Evolutionary conservation across 306 rosid species (phyloP).

Genomic region (Medicago ruthenica): DNA sequence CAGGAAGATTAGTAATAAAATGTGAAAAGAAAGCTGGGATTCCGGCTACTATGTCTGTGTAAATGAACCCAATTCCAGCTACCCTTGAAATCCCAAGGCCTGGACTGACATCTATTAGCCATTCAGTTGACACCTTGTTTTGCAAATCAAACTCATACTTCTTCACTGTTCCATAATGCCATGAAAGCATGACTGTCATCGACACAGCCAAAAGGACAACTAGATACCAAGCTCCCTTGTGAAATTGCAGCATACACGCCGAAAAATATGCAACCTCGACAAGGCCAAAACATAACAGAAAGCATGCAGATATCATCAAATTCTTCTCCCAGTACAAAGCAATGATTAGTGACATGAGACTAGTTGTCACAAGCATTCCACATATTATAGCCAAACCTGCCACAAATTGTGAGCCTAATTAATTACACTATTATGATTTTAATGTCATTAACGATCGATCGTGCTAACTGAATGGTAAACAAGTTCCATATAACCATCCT

Average conservation of each 20-base stretch:
- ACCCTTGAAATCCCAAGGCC: conserved; percentile 78
- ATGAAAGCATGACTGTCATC: conserved; percentile 72
- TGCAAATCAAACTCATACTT: conserved; percentile 75
- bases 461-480: neutral
- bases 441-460: neutral
- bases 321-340: conserved; percentile 82
- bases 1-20: conserved; percentile 81
- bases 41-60: conserved; percentile 74
- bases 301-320: conserved; percentile 53
- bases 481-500: neutral
- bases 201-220: conserved; percentile 59
- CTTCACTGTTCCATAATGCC: conserved; percentile 87
- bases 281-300: conserved; percentile 62
- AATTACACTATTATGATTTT: neutral
- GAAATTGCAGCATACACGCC: conserved; percentile 71
- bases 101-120: conserved; percentile 69
- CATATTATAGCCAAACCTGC: conserved; percentile 73
- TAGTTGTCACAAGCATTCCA: conserved; percentile 83
- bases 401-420: conserved; percentile 14
- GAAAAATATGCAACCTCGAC: conserved; percentile 69
- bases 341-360: conserved; percentile 77
- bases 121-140: conserved; percentile 78
- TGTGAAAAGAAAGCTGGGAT: conserved; percentile 92
- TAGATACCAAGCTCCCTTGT: conserved; percentile 82
- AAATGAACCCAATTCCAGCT: conserved; percentile 81